Conservation (phyloP, 2,329 filamentous ascomycete genomes). For the Fusarium kyushuense region DNA sequence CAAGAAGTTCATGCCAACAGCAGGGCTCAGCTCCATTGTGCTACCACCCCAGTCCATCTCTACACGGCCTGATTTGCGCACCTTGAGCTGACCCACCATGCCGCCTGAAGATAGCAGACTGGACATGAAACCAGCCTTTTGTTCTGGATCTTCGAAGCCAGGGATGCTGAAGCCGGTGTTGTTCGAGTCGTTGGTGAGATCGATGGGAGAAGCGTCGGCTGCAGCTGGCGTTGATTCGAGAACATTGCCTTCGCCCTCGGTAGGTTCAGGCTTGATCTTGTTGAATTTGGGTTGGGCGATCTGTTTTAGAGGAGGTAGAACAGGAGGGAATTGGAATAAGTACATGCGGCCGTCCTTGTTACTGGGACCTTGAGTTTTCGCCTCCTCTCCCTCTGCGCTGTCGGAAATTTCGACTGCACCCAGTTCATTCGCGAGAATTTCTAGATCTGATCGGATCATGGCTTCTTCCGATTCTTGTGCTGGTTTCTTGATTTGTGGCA, state of each 20-base stretch:
- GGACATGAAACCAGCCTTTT: conserved; percentile 53
- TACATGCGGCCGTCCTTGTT: conserved; percentile 69
- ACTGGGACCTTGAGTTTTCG: conserved; percentile 46
- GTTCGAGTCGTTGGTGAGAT: conserved; percentile 57
- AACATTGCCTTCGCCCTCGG: conserved; percentile 55
- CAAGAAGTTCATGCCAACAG: conserved; percentile 66
- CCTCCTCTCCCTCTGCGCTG: conserved; percentile 36
- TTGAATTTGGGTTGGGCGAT: conserved; percentile 43
- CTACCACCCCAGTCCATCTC: conserved; percentile 73
- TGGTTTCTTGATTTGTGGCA: conserved; percentile 48
- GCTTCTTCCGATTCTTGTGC: conserved; percentile 55
- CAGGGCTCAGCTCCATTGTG: conserved; percentile 63
- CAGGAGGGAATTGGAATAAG: conserved; percentile 73
- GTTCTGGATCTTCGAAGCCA: conserved; percentile 51
- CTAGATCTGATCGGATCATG: conserved; percentile 56
- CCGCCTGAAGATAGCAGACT: conserved; percentile 64
- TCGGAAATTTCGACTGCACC: conserved; percentile 52
- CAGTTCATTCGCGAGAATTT: conserved; percentile 59
- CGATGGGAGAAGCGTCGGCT: conserved; percentile 51
- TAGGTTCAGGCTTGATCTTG: conserved; percentile 59
- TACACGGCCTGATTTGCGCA: conserved; percentile 71
- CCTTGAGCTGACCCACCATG: conserved; percentile 69
- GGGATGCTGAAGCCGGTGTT: conserved; percentile 27
- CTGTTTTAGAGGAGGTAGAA: conserved; percentile 67
- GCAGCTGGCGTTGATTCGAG: conserved; percentile 50